Evolutionary conservation across 306 rosid species (phyloP), one percentile per base, ranked within the genome.

Genomic region (Vigna angularis): DNA sequence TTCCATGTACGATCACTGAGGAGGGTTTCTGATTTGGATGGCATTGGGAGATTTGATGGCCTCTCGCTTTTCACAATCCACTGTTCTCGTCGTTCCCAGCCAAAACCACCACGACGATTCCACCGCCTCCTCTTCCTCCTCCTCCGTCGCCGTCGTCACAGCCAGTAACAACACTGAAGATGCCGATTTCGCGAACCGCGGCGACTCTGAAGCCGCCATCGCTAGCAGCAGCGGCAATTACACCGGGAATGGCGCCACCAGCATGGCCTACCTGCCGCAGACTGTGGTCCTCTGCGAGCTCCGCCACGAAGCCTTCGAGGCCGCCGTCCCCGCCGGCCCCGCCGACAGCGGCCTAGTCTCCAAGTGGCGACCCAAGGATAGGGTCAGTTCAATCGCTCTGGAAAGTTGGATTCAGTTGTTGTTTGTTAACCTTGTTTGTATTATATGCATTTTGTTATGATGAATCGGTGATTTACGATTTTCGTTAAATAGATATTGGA

Each of bases 1-100:
- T 81, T 59, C 75, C 84, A 76, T 82, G 82, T 83, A 70, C 84
- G 93, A 83, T 78, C 72, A 59, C 75, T 66, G 47, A 78, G 59
- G 55, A 73, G 66, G 67, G 51, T 79, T 77, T 79, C 72, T 52
- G 89, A 86, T 91, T 96, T 91, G 99, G 84, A 96, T 96, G 99
- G 99, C 99, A 96, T 93, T 93, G 98, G 98, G 97, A 76, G 93
- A 96, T 84, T 86, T 88, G 82, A 91, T 93, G 99, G 93, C 94
- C 77, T 93, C 99, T 36, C 88, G 96, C 82, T 88, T 93, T 87
- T 93, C 98, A 62, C 97, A 96, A 85, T 90, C 98, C 83, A 76
- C 94, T 38, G 84, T 85, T 40, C 89, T 85, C 55, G 87, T 88
- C 78, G 87, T 91, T 17, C 81, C 97, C 9, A 89, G 68, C 76